Conservation (phyloP, 2,329 filamentous ascomycete genomes). For the Fusarium burgessii region DNA sequence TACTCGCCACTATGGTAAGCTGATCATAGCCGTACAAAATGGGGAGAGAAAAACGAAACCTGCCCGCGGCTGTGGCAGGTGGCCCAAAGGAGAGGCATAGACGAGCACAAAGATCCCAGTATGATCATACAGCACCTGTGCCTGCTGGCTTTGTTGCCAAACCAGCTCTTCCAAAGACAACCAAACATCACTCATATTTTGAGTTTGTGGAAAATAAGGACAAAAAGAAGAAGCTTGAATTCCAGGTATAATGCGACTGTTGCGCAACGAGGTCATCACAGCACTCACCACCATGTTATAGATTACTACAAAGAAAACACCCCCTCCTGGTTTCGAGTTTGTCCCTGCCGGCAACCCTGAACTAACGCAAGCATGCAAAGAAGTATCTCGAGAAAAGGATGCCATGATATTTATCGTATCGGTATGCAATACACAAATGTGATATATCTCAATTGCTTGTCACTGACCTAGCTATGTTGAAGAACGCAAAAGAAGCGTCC, state of each 20-base stretch:
- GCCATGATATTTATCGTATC: slow-evolving; percentile 76
- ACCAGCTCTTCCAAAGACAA: slow-evolving; percentile 54
- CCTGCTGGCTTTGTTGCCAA: slow-evolving; percentile 54
- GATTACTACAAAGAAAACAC: slow-evolving; percentile 64
- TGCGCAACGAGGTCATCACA: slow-evolving; percentile 28
- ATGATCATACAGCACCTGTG: slow-evolving; percentile 51
- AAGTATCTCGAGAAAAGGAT: slow-evolving; percentile 70
- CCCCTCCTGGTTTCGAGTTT: slow-evolving; percentile 72
- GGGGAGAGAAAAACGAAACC: slow-evolving; percentile 53
- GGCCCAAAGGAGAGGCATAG: slow-evolving; percentile 54
- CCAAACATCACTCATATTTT: slow-evolving; percentile 72
- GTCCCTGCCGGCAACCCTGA: slow-evolving; percentile 72
- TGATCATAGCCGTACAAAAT: slow-evolving; percentile 48
- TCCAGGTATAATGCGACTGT: slow-evolving; percentile 61
- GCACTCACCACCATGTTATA: slow-evolving; percentile 52
- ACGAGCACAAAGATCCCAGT: slow-evolving; percentile 49
- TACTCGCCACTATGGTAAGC: slow-evolving; percentile 47
- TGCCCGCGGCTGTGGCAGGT: slow-evolving; percentile 47
- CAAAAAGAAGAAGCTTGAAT: slow-evolving; percentile 72
- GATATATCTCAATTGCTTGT: not conserved
- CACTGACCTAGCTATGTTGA: slow-evolving; percentile 23
- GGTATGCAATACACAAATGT: slow-evolving; percentile 55
- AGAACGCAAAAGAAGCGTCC: slow-evolving; percentile 50
- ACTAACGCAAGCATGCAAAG: slow-evolving; percentile 72
- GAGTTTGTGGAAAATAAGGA: slow-evolving; percentile 74